These are phyloP conservation scores for Pythium biforme DNA, from an alignment of 352 stramenopile genomes.

Conservation along the genomic window DNA sequence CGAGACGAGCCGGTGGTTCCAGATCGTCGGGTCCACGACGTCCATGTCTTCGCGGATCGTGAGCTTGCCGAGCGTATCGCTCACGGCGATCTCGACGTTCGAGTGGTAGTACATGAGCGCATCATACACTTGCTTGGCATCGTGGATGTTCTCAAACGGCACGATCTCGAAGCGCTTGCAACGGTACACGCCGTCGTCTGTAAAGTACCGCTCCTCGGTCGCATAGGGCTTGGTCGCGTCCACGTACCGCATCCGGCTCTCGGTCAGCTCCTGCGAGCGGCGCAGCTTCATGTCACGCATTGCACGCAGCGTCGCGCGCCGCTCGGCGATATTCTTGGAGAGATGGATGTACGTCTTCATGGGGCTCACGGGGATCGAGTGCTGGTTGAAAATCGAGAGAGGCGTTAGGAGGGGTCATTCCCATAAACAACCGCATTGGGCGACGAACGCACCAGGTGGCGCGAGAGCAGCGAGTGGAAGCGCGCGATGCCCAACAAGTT, in stretches of 20 bases:
- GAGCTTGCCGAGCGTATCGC: slow-evolving; percentile 44
- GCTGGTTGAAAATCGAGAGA: neutral
- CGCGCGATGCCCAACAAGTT: slow-evolving; percentile 14
- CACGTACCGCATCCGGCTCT: slow-evolving; percentile 15
- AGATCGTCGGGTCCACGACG: slow-evolving; percentile 28
- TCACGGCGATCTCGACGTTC: slow-evolving; percentile 56
- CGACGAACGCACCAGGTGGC: slow-evolving; percentile 11
- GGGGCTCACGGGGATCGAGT: slow-evolving; percentile 16
- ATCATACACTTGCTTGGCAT: slow-evolving; percentile 50
- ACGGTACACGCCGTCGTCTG: slow-evolving; percentile 17
- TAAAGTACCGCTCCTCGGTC: slow-evolving; percentile 14
- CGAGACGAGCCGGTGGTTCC: slow-evolving; percentile 44
- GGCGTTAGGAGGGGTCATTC: no score
- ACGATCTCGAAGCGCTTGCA: slow-evolving; percentile 35
- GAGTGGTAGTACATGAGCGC: slow-evolving; percentile 37
- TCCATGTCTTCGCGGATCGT: slow-evolving; percentile 55
- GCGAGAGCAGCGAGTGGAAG: slow-evolving; percentile 21
- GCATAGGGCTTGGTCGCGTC: slow-evolving; percentile 20
- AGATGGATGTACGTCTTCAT: slow-evolving; percentile 21
- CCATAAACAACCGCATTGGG: no score
- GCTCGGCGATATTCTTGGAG: slow-evolving; percentile 9
- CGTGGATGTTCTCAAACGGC: slow-evolving; percentile 39
- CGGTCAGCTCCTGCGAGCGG: slow-evolving; percentile 7
- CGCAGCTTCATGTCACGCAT: slow-evolving; percentile 21
- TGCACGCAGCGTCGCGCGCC: slow-evolving; percentile 18